A percentile compares a stretch with the other conserved stretches of the same genome.
phyloP scores from a whole-genome alignment of 2,329 filamentous ascomycete species.

The Sclerotiophoma versabilis region DNA sequence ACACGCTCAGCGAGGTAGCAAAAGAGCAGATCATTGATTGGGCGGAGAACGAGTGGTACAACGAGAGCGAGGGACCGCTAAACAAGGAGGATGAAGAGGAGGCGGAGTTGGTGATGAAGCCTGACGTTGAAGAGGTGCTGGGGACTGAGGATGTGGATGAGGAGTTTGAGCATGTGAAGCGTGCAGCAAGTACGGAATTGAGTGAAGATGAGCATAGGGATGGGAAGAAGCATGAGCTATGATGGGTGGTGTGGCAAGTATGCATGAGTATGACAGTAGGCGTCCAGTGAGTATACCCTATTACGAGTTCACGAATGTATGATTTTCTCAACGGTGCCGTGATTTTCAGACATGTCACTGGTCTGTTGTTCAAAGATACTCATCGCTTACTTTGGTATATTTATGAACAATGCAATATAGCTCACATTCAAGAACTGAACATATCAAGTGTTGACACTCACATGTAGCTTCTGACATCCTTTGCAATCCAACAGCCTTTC shows the following conservation, averaged over 20 bases:
- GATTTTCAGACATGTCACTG: too few relatives aligned
- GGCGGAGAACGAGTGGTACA: slow-evolving; percentile 71
- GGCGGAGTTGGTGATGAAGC: slow-evolving; percentile 40
- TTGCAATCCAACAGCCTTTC: too few relatives aligned
- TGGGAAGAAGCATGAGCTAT: slow-evolving; percentile 13
- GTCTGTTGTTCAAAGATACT: too few relatives aligned
- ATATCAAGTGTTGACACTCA: too few relatives aligned
- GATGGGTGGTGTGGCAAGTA: not conserved
- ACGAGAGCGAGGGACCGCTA: slow-evolving; percentile 50
- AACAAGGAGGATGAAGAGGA: slow-evolving; percentile 40
- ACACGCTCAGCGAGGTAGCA: slow-evolving; percentile 69
- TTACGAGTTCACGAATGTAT: not conserved
- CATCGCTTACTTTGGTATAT: too few relatives aligned
- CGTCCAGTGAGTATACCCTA: slow-evolving; percentile 4
- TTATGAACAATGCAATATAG: too few relatives aligned
- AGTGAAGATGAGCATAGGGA: not conserved
- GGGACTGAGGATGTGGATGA: slow-evolving; percentile 29
- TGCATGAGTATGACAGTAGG: not conserved
- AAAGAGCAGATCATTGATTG: slow-evolving; percentile 70
- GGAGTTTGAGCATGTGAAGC: slow-evolving; percentile 35
- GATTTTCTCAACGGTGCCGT: not conserved
- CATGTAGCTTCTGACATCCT: too few relatives aligned
- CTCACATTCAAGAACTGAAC: too few relatives aligned
- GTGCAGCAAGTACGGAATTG: slow-evolving; percentile 7
- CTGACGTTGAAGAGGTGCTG: slow-evolving; percentile 17